Base-by-base conservation (phyloP, 2,329 filamentous ascomycete genomes). In the Colletotrichum tropicale region DNA sequence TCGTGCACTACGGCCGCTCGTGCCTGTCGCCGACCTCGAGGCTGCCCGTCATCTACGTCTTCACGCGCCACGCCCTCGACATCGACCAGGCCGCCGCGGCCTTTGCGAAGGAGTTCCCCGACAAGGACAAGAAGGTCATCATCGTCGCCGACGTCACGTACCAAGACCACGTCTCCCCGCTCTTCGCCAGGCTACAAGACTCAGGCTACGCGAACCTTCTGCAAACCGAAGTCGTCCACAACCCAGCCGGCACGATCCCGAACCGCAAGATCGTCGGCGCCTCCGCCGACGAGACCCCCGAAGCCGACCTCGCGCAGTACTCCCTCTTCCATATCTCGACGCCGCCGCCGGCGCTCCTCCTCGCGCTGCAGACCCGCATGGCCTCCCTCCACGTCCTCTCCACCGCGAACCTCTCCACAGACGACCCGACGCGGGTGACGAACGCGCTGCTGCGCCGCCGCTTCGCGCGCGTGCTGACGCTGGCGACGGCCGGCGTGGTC, bases 61-160 rank as follows among this genome's bases (percentile, higher is more conserved):
- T 97, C 82, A 99, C 97, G 0, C 90, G 89, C 65, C 93, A 94
- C 78, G 84, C 88, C 3, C 88, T 99, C 18, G 89, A 95, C 75
- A 84, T 93, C 56, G 89, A 91, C 2, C 84, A 87, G 0, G 89
- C 73, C 1, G 81, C 90, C 9, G 82, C 86, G 7, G 89, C 91
- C 1, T 96, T 98, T 83, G 88, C 89, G 79, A 84, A 88, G 12
- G 93, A 93, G 28, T 98, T 96, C 80, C 87, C 89, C 0, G 90
- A 93, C 56, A 91, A 88, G 78, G 84, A 88, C 0, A 85, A 90
- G 21, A 94, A 93, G 75, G 88, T 96, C 12, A 89, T 98, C 8
- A 84, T 99, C 34, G 95, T 98, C 89, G 96, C 96, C 16, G 97
- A 98, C 82, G 92, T 98, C 66, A 96, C 94, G 8, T 98, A 96